Evolutionary conservation across 2,329 filamentous ascomycete genomes (phyloP).

Genomic region (Pseudocercospora musae): DNA sequence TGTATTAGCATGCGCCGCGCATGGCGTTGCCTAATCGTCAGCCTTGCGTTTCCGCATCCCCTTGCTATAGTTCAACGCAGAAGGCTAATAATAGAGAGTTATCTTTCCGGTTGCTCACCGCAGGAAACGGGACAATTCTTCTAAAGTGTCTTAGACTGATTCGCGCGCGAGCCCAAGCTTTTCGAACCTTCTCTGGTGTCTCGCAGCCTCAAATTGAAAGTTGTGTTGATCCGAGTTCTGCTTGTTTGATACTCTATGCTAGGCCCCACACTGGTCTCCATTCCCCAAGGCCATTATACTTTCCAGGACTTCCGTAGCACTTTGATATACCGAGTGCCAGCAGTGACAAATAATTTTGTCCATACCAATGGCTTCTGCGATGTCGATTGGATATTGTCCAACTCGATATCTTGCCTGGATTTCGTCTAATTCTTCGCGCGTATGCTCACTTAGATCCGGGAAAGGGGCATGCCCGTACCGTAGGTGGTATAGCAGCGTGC

Average conservation of each 20-base stretch:
- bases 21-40: not conserved
- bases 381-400: not conserved
- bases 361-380: not conserved
- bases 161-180: not conserved
- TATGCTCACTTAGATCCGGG: not conserved
- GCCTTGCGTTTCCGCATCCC: not conserved
- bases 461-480: not conserved
- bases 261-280: not conserved
- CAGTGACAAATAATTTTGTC: not conserved
- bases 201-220: not conserved
- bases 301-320: not conserved
- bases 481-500: not conserved
- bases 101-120: not conserved
- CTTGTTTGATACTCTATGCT: not conserved
- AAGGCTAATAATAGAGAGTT: not conserved
- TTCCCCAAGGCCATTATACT: not conserved
- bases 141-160: not conserved
- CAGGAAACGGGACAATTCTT: not conserved
- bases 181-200: not conserved
- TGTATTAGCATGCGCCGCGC: not conserved
- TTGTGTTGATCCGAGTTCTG: not conserved
- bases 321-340: not conserved
- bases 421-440: not conserved
- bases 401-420: not conserved
- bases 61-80: too few relatives aligned